Base-by-base conservation (phyloP, 129 eudicot species). In the Erigeron canadensis region DNA sequence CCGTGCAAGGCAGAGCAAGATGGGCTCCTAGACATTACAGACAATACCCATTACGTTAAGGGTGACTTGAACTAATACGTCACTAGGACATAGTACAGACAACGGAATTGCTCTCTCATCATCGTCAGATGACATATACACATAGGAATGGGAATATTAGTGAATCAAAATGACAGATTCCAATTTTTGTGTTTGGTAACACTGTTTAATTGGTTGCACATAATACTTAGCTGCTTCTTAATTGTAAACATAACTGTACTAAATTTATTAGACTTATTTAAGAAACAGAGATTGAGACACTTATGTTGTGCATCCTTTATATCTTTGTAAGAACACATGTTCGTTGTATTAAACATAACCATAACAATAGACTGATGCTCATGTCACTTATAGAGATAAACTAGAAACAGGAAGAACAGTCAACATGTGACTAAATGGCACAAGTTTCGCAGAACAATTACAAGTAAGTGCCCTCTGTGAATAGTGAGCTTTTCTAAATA, bases 271-370 rank as follows among this genome's bases (percentile, higher is more conserved):
- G 48, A 44, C 8, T 44, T 44, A 2, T 6, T 44, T 4, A 44
- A 44, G 48, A 44, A 44, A 44, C 12, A 44, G 48, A 44, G 6
- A 6, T 2, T 6, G 48, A 10, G 12, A 44, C 48, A 44, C 12
- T 44, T 44, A 44, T 44, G 48, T 44, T 0, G 4, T 10, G 48
- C 12, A 51, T 51, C 22, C 16, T 51, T n/a, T 51, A 51, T n/a
- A n/a, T 54, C 19, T 19, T 19, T 16, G 22, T 15, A 21, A 22
- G 34, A 21, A 4, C 22, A 21, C 63, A 9, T 58, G 63, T 5
- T 0, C 43, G 41, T 60, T 62, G 38, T 45, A 16, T 53, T 53
- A 53, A 53, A 15, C 59, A 53, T 61, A 63, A 65, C 58, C 66
- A 75, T 43, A 73, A 48, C 42, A 53, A 13, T 16, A 16, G 1